Conservation (phyloP, 306 rosid species). For the Cotoneaster glaucophyllus region DNA sequence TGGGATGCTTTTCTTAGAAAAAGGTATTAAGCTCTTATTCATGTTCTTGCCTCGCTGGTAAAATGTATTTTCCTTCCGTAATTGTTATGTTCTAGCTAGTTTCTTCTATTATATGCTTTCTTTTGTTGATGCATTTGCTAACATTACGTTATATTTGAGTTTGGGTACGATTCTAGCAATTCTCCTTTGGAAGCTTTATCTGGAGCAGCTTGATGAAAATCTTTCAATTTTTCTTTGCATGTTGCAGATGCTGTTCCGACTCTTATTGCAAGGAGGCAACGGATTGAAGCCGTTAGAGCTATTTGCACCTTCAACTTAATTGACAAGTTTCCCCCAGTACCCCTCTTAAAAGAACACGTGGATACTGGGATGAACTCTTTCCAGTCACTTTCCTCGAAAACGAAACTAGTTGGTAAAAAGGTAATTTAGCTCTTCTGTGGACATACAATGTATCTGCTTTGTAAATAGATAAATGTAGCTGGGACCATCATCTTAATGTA, state of each 20-base stretch:
- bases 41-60: background rate
- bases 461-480: background rate
- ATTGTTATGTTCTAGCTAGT: background rate
- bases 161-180: background rate
- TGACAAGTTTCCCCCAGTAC: constrained; percentile 34
- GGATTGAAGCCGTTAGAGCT: constrained; percentile 46
- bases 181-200: background rate
- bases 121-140: background rate
- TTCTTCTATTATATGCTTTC: background rate
- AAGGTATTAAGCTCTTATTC: background rate
- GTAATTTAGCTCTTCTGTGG: constrained; percentile 5
- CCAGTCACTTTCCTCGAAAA: background rate
- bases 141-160: background rate
- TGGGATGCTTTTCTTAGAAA: background rate
- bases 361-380: background rate
- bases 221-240: background rate
- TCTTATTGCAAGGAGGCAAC: constrained; percentile 32
- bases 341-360: constrained; percentile 25
- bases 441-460: background rate
- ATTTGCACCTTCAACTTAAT: constrained; percentile 43
- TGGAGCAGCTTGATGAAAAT: background rate
- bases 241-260: constrained; percentile 33
- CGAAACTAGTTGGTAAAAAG: constrained; percentile 19
- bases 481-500: background rate
- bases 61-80: background rate